Percentiles rank a stretch among this genome's conserved stretches.
These are phyloP conservation scores for Hypoxylon sp. DNA, from an alignment of 2,329 filamentous ascomycete genomes.

Conservation along the genomic window DNA sequence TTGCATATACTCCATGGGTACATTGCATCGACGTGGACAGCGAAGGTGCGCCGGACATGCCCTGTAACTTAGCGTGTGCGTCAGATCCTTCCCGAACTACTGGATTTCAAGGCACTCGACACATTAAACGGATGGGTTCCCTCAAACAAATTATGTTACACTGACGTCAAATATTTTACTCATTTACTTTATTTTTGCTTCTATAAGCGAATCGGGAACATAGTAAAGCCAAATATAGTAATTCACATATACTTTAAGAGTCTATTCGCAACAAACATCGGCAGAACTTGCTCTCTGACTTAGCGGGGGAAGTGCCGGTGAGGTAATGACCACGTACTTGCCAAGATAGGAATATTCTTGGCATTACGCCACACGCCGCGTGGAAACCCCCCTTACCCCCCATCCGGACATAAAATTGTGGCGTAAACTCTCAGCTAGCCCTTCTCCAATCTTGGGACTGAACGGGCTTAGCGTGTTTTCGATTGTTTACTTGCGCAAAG, in stretches of 20 bases:
- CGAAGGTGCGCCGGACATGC: conserved; percentile 16
- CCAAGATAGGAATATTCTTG: conserved; percentile 11
- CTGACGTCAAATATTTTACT: conserved; percentile 30
- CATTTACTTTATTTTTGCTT: background rate
- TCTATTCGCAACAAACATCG: background rate
- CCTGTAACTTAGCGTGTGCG: conserved; percentile 33
- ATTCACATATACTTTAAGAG: background rate
- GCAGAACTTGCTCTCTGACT: background rate
- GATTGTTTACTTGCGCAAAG: conserved; percentile 46
- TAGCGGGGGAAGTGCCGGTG: conserved; percentile 17
- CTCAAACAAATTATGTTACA: conserved; percentile 32
- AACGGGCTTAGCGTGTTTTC: conserved; percentile 32
- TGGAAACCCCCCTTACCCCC: background rate
- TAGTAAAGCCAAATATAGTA: background rate
- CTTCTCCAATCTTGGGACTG: conserved; percentile 9
- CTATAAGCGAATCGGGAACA: background rate
- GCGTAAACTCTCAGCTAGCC: conserved; percentile 9
- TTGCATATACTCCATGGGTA: conserved; percentile 24
- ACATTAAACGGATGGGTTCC: conserved; percentile 20
- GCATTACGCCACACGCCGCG: conserved; percentile 18
- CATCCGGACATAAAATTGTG: conserved; percentile 1
- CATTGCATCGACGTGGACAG: conserved; percentile 17
- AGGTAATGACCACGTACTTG: conserved; percentile 32
- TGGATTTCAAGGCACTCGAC: conserved; percentile 22
- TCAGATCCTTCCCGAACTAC: conserved; percentile 34